These are phyloP conservation scores for Populus pruinosa DNA, from an alignment of 345 rosid species.

Conservation along the genomic window DNA sequence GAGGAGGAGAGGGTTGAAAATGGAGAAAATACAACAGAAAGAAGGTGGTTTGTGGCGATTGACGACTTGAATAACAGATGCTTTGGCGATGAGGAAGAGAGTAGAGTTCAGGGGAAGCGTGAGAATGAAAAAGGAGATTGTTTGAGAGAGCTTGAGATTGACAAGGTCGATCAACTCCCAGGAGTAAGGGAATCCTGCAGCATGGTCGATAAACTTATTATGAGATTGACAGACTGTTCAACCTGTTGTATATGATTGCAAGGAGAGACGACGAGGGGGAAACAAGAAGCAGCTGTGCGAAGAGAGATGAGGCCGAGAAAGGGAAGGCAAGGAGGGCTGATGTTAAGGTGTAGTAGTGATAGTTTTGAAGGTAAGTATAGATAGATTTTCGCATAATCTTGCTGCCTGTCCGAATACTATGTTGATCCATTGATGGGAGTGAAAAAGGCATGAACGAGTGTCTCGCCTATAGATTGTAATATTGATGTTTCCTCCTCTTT, in stretches of 20 bases:
- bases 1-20: slow-evolving; percentile 45
- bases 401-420: slow-evolving; percentile 33
- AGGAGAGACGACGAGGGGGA: slow-evolving; percentile 30
- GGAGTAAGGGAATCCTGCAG: slow-evolving; percentile 67
- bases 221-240: slow-evolving; percentile 36
- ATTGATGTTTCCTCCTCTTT: not conserved
- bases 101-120: slow-evolving; percentile 73
- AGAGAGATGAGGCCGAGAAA: slow-evolving; percentile 53
- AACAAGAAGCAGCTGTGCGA: slow-evolving; percentile 44
- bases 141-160: slow-evolving; percentile 68
- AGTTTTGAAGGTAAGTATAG: slow-evolving; percentile 55
- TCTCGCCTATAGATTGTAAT: not conserved
- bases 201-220: slow-evolving; percentile 5
- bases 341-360: slow-evolving; percentile 50
- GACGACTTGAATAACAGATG: slow-evolving; percentile 42
- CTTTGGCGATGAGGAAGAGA: slow-evolving; percentile 66
- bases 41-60: slow-evolving; percentile 26
- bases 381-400: slow-evolving; percentile 66
- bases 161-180: slow-evolving; percentile 50
- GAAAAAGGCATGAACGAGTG: not conserved
- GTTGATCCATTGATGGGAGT: slow-evolving; percentile 6
- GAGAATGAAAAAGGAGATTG: slow-evolving; percentile 50
- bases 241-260: slow-evolving; percentile 30
- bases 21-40: slow-evolving; percentile 30
- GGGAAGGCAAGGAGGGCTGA: slow-evolving; percentile 58